Conservation (phyloP, 805 yeast genomes). For the Starmerella cellae region DNA sequence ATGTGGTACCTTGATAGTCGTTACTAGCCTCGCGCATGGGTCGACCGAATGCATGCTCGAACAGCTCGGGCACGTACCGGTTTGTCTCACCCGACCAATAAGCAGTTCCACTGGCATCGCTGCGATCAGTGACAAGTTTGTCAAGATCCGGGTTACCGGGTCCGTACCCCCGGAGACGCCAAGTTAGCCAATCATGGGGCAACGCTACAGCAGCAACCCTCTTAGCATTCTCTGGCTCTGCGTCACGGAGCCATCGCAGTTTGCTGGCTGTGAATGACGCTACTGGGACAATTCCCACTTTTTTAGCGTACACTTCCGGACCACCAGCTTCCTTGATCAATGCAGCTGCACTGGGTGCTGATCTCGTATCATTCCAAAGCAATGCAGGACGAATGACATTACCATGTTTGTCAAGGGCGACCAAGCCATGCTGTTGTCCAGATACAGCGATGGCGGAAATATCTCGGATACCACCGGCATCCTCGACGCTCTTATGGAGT, state of each 20-base stretch:
- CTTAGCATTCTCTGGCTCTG: slow-evolving; percentile 20
- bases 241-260: slow-evolving; percentile 20
- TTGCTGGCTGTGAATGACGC: slow-evolving; percentile 23
- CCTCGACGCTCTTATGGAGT: slow-evolving; percentile 11
- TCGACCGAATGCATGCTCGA: slow-evolving; percentile 20
- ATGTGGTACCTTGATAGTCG: too few relatives aligned
- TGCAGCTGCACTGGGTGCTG: slow-evolving; percentile 18
- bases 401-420: slow-evolving; percentile 16
- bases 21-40: slow-evolving; percentile 18
- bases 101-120: slow-evolving; percentile 23
- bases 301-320: slow-evolving; percentile 16
- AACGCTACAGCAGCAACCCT: slow-evolving; percentile 19
- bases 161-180: slow-evolving; percentile 22
- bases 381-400: slow-evolving; percentile 19
- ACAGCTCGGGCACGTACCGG: slow-evolving; percentile 17
- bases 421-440: slow-evolving; percentile 24
- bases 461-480: slow-evolving; percentile 20
- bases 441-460: slow-evolving; percentile 21
- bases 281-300: slow-evolving; percentile 22
- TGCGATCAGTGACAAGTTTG: slow-evolving; percentile 19
- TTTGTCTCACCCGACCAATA: slow-evolving; percentile 20
- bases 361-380: slow-evolving; percentile 22
- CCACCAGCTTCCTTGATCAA: slow-evolving; percentile 21
- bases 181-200: slow-evolving; percentile 24
- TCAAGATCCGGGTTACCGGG: slow-evolving; percentile 20